These are phyloP conservation scores for Brassica cretica DNA, from an alignment of 345 rosid species.

Conservation along the genomic window DNA sequence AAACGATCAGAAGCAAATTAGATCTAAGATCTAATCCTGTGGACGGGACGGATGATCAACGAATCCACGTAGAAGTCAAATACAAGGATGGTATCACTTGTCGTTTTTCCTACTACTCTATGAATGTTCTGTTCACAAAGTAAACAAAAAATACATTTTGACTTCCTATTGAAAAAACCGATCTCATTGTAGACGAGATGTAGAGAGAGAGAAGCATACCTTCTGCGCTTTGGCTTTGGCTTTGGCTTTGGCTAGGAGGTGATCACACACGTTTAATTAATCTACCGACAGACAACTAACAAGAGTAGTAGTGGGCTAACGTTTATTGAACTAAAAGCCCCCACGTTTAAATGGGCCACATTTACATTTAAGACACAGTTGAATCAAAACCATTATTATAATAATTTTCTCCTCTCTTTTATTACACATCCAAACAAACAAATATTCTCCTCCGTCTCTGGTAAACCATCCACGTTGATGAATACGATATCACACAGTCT, in stretches of 20 bases:
- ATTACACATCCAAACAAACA: constrained; percentile 28
- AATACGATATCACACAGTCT: background rate
- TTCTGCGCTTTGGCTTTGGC: background rate
- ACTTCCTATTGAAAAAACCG: background rate
- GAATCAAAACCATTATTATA: background rate
- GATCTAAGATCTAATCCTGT: too few relatives aligned
- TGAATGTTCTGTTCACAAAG: background rate
- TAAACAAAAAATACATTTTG: background rate
- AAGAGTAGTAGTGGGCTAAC: constrained; percentile 20
- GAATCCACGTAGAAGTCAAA: background rate
- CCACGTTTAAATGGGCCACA: background rate
- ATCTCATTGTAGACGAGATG: background rate
- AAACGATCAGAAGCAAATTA: background rate
- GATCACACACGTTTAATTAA: constrained; percentile 8
- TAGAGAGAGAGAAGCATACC: background rate
- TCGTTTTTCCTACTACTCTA: background rate
- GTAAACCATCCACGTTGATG: constrained; percentile 25
- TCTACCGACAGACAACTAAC: constrained; percentile 2
- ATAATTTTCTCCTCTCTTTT: background rate
- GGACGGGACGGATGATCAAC: background rate
- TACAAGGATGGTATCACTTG: too few relatives aligned
- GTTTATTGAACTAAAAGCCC: background rate
- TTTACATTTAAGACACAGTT: background rate
- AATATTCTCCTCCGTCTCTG: constrained; percentile 18
- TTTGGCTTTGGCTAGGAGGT: background rate